These are phyloP conservation scores for Pugionium cornutum DNA, from an alignment of 345 rosid species.

Conservation along the genomic window DNA sequence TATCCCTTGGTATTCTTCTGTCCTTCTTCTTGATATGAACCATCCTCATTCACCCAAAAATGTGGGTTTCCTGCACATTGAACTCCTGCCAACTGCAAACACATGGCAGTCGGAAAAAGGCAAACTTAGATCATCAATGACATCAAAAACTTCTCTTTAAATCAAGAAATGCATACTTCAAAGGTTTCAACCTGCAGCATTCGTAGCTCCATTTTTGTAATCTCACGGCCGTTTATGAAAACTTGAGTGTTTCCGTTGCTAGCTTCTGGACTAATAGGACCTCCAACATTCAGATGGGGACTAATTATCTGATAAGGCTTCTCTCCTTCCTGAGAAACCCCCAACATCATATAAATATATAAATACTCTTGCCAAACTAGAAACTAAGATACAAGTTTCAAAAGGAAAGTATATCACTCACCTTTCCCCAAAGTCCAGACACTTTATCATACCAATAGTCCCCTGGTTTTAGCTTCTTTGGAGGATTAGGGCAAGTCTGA, in stretches of 20 bases:
- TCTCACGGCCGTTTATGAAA: conserved; percentile 93
- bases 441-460: conserved; percentile 99
- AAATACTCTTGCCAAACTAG: conserved; percentile 8
- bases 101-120: not conserved
- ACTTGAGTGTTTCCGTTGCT: conserved; percentile 94
- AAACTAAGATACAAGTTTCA: not conserved
- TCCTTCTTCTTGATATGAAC: conserved; percentile 99
- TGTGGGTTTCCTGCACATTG: conserved; percentile 99
- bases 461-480: conserved; percentile 92
- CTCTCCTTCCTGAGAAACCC: conserved; percentile 77
- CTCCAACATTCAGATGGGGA: conserved; percentile 94
- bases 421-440: conserved; percentile 99
- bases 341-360: conserved; percentile 31
- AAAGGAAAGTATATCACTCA: conserved; percentile 38
- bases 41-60: conserved; percentile 99
- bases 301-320: conserved; percentile 88
- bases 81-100: conserved; percentile 93
- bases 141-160: conserved; percentile 13
- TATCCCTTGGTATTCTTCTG: conserved; percentile 96
- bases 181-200: conserved; percentile 81
- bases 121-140: not conserved
- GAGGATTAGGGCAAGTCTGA: conserved; percentile 82
- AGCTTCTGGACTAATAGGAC: conserved; percentile 71
- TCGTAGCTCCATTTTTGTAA: conserved; percentile 87
- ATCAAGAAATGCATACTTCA: not conserved